phyloP scores from a whole-genome alignment of 768 basidiomycete species.

The Megacollybia marginata region DNA sequence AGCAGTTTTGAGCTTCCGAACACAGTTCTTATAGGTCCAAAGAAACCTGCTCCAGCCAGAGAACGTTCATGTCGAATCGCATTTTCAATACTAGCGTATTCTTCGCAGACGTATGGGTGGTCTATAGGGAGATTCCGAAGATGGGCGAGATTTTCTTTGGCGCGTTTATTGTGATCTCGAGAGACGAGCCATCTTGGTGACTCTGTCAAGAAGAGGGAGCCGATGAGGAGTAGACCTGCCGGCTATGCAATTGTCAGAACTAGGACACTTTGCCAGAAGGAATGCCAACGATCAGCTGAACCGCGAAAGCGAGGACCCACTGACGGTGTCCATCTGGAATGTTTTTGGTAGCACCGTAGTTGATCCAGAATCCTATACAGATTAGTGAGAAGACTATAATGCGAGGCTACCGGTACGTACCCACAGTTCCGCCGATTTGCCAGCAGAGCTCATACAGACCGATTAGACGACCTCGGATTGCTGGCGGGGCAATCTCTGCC shows the following conservation, averaged over 20 bases:
- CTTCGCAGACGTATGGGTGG: constrained; percentile 23
- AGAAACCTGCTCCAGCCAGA: constrained; percentile 26
- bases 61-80: constrained; percentile 25
- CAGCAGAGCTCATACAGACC: constrained; percentile 43
- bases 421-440: constrained; percentile 39
- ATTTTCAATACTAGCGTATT: constrained; percentile 23
- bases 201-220: constrained; percentile 24
- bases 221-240: constrained; percentile 25
- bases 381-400: neutral
- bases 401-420: constrained; percentile 12
- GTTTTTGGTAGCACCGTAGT: constrained; percentile 26
- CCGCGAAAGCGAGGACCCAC: constrained; percentile 31
- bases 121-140: constrained; percentile 23
- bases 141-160: constrained; percentile 23
- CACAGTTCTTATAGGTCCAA: constrained; percentile 23
- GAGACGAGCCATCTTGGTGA: constrained; percentile 32
- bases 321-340: constrained; percentile 21
- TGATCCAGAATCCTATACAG: constrained; percentile 26
- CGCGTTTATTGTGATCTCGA: constrained; percentile 22
- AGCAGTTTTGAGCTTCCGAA: constrained; percentile 18
- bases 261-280: neutral
- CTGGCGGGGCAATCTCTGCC: constrained; percentile 36
- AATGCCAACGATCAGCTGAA: constrained; percentile 26
- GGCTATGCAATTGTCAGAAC: constrained; percentile 14
- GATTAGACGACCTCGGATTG: constrained; percentile 38